phyloP scores from a whole-genome alignment of 2,329 filamentous ascomycete species.

The Cytospora mali region DNA sequence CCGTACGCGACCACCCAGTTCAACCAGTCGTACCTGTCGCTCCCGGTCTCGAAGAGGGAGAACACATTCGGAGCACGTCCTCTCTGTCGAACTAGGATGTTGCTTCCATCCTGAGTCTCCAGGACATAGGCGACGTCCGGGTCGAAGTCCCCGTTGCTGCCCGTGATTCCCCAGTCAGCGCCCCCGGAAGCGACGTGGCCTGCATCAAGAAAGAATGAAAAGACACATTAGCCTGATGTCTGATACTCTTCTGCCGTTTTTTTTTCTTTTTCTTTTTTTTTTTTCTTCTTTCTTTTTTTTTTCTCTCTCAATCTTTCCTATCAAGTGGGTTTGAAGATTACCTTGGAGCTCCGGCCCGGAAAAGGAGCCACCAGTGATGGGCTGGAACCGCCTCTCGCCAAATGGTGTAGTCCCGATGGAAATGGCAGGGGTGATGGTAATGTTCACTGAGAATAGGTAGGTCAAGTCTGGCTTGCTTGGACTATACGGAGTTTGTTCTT shows the following conservation, averaged over 20 bases:
- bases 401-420: conserved; percentile 33
- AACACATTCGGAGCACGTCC: conserved; percentile 42
- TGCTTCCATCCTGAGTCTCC: conserved; percentile 41
- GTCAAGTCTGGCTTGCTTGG: conserved; percentile 1
- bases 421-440: conserved; percentile 30
- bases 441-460: conserved; percentile 36
- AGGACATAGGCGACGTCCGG: conserved; percentile 45
- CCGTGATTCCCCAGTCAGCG: conserved; percentile 43
- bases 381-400: conserved; percentile 36
- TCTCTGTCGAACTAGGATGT: conserved; percentile 42
- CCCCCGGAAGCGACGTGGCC: conserved; percentile 37
- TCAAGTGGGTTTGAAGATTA: conserved; percentile 2
- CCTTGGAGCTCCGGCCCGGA: conserved; percentile 39
- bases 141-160: conserved; percentile 41
- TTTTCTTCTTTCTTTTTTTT: neutral
- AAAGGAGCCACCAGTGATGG: conserved; percentile 42
- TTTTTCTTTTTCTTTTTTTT: neutral
- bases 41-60: conserved; percentile 41
- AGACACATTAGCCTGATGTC: neutral
- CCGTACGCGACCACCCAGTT: conserved; percentile 39
- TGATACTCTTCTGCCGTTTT: neutral
- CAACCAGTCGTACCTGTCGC: conserved; percentile 42
- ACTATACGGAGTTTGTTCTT: neutral
- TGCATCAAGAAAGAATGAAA: conserved; percentile 4
- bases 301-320: neutral